Conservation (phyloP, 2,329 filamentous ascomycete genomes). For the Apiospora malaysiana region DNA sequence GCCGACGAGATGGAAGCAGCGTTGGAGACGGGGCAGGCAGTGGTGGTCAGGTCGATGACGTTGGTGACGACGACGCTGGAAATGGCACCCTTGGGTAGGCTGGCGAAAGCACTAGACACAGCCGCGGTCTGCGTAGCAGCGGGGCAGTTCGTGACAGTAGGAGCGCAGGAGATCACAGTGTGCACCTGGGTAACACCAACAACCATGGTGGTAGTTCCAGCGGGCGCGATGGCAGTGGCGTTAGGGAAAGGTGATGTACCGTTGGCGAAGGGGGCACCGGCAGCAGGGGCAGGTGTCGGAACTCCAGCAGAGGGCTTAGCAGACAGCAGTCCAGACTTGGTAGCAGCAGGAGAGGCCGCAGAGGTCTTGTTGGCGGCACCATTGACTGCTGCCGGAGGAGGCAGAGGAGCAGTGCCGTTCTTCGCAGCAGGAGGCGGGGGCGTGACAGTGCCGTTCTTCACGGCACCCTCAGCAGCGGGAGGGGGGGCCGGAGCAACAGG, state of each 20-base stretch:
- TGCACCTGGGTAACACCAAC: conserved; percentile 32
- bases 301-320: conserved; percentile 18
- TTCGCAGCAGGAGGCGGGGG: not conserved
- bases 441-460: not conserved
- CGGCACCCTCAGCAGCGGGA: not conserved
- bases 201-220: conserved; percentile 23
- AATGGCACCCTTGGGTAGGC: conserved; percentile 31
- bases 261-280: conserved; percentile 7
- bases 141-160: conserved; percentile 37
- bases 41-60: conserved; percentile 37
- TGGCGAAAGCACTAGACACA: conserved; percentile 32
- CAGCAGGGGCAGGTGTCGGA: not conserved
- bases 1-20: conserved; percentile 34
- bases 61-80: conserved; percentile 36
- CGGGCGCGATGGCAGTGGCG: conserved; percentile 1
- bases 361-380: not conserved
- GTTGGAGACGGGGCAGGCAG: conserved; percentile 37
- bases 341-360: not conserved
- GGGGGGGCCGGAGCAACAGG: not conserved
- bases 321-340: not conserved
- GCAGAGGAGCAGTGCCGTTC: conserved; percentile 13
- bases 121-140: conserved; percentile 32
- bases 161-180: conserved; percentile 37
- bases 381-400: conserved; percentile 8
- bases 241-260: conserved; percentile 19